Conservation (phyloP, 164 flowering plant species). For the Vitis cinerea region DNA sequence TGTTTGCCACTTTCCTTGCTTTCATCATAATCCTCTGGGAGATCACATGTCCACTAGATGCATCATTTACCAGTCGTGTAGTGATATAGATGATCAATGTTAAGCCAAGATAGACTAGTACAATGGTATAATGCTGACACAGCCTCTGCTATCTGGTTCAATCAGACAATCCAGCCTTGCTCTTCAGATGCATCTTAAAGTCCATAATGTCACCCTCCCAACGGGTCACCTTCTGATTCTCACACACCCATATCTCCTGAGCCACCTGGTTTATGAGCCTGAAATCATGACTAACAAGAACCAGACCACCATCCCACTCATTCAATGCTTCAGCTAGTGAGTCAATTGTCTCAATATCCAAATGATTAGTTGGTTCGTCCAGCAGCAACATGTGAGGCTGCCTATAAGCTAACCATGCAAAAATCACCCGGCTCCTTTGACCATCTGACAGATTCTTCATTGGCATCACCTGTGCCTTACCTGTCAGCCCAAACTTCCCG, state of each 20-base stretch:
- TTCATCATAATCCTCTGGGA: too few relatives aligned
- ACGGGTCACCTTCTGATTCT: conserved; percentile 67
- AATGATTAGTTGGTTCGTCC: conserved; percentile 90
- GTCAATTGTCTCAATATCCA: conserved; percentile 93
- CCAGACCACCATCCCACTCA: conserved; percentile 96
- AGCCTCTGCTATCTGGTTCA: conserved; percentile 15
- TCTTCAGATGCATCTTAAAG: conserved; percentile 74
- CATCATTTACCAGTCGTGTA: too few relatives aligned
- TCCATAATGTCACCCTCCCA: conserved; percentile 95
- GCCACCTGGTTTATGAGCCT: conserved; percentile 97
- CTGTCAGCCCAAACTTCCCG: conserved; percentile 86
- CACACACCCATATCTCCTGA: conserved; percentile 94
- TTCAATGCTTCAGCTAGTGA: conserved; percentile 88
- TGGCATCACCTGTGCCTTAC: conserved; percentile 93
- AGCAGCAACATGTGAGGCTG: conserved; percentile 79
- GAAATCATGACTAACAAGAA: conserved; percentile 92
- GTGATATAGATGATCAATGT: too few relatives aligned
- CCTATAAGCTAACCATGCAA: conserved; percentile 88
- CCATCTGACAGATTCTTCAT: conserved; percentile 96
- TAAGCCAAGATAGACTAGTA: too few relatives aligned
- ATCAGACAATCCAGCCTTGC: conserved; percentile 61
- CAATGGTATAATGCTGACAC: too few relatives aligned
- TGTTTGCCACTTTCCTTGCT: too few relatives aligned
- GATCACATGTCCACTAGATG: too few relatives aligned
- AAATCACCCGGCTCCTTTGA: conserved; percentile 86